Conservation (phyloP, 2,329 filamentous ascomycete genomes). For the Aspergillus niger region DNA sequence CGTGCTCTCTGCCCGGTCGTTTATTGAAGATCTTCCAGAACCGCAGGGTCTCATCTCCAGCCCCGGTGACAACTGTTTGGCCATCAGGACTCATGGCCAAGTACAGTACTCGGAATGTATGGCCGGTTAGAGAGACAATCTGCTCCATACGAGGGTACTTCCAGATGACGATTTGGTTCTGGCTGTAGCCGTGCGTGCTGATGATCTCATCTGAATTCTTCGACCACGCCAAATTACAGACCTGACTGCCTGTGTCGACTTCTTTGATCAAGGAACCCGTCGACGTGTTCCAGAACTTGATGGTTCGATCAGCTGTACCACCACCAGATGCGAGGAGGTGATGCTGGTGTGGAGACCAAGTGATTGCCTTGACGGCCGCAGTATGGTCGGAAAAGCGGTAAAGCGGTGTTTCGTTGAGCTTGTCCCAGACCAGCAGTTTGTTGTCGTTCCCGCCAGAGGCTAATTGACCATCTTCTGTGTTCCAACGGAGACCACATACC, state of each 20-base stretch:
- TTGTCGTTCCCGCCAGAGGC: conserved; percentile 98
- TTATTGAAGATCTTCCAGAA: conserved; percentile 97
- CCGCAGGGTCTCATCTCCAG: conserved; percentile 90
- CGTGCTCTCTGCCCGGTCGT: conserved; percentile 68
- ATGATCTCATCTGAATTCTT: conserved; percentile 98
- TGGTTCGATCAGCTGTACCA: conserved; percentile 90
- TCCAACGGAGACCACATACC: conserved; percentile 96
- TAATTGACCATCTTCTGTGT: conserved; percentile 90
- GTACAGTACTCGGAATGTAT: conserved; percentile 95
- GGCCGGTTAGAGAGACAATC: conserved; percentile 89
- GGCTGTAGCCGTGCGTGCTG: conserved; percentile 93
- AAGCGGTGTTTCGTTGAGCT: conserved; percentile 84
- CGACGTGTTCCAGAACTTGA: conserved; percentile 96
- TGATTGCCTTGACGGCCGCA: conserved; percentile 94
- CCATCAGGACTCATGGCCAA: conserved; percentile 97
- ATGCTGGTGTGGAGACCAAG: conserved; percentile 95
- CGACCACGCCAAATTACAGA: conserved; percentile 97
- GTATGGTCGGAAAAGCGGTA: conserved; percentile 95
- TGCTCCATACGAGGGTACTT: conserved; percentile 99
- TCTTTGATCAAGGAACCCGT: conserved; percentile 80
- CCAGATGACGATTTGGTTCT: conserved; percentile 99
- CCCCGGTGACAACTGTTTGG: conserved; percentile 88
- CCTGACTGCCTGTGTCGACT: conserved; percentile 94
- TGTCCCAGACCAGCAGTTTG: conserved; percentile 98
- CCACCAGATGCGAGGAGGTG: conserved; percentile 93